These are phyloP conservation scores for Auriscalpium vulgare DNA, from an alignment of 768 basidiomycete genomes.

Conservation along the genomic window DNA sequence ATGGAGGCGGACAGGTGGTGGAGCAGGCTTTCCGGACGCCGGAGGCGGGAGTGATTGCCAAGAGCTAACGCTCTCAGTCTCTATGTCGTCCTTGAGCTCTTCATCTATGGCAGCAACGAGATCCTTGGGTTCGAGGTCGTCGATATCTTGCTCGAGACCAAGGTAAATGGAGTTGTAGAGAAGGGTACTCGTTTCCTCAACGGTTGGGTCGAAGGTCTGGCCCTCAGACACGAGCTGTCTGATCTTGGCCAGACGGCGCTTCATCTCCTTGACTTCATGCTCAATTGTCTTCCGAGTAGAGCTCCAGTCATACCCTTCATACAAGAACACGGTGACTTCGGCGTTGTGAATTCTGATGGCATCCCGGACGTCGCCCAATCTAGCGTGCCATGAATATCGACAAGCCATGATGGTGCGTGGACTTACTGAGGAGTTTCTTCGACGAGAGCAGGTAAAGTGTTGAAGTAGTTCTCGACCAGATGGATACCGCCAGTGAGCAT, in stretches of 20 bases:
- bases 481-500: conserved; percentile 56
- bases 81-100: conserved; percentile 70
- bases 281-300: conserved; percentile 82
- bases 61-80: conserved; percentile 73
- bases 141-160: conserved; percentile 73
- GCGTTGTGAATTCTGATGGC: conserved; percentile 51
- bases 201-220: conserved; percentile 71
- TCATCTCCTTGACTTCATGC: conserved; percentile 81
- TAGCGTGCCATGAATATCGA: conserved; percentile 4
- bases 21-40: conserved; percentile 20
- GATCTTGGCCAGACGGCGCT: conserved; percentile 79
- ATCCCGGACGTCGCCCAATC: conserved; percentile 19
- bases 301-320: conserved; percentile 94
- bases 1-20: conserved; percentile 1
- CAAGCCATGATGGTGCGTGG: background rate
- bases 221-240: conserved; percentile 87
- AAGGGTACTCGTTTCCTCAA: conserved; percentile 63
- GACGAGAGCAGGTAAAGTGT: conserved; percentile 47
- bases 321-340: conserved; percentile 62
- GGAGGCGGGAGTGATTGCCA: conserved; percentile 79
- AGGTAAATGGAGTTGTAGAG: conserved; percentile 95
- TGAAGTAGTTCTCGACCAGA: conserved; percentile 67
- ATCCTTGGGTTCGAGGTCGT: conserved; percentile 64
- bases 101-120: conserved; percentile 90
- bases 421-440: conserved; percentile 43